A percentile compares a stretch with the other conserved stretches of the same genome.
Evolutionary conservation across 225 moss, liverwort and hornwort genomes (phyloP).

Genomic region (Lunularia cruciata): DNA sequence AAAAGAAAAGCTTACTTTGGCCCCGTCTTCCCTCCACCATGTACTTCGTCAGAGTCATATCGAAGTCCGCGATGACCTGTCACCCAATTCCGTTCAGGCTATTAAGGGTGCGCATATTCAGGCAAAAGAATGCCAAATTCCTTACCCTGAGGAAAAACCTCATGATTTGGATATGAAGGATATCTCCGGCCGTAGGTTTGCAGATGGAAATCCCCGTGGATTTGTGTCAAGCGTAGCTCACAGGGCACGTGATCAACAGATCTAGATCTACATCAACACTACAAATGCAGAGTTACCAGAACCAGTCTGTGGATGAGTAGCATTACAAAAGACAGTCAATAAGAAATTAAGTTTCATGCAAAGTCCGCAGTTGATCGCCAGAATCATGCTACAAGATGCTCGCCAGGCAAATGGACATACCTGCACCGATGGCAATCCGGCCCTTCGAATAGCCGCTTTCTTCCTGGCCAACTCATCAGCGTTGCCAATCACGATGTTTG

Average conservation of each 20-base stretch:
- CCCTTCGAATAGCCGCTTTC: constrained; percentile 62
- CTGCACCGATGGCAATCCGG: constrained; percentile 68
- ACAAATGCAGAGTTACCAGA: no score
- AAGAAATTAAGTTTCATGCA: background rate
- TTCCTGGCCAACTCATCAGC: constrained; percentile 64
- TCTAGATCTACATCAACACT: no score
- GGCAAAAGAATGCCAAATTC: background rate
- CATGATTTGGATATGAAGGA: no score
- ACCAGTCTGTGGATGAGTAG: background rate
- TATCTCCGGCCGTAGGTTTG: no score
- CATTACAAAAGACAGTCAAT: background rate
- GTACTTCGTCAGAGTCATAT: constrained; percentile 80
- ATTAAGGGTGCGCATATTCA: background rate
- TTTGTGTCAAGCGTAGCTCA: background rate
- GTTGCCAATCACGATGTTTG: constrained; percentile 58
- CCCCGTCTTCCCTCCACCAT: constrained; percentile 68
- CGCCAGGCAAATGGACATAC: constrained; percentile 15
- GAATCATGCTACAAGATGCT: background rate
- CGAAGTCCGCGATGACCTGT: constrained; percentile 86
- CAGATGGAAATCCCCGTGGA: no score
- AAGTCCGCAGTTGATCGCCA: no score
- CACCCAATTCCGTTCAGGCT: background rate
- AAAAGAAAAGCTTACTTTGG: constrained; percentile 57
- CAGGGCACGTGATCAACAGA: background rate
- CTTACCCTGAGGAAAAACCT: no score